Percentiles rank a stretch among this genome's conserved stretches.
phyloP scores from a whole-genome alignment of 257 asterid species.

The Solanum phureja region DNA sequence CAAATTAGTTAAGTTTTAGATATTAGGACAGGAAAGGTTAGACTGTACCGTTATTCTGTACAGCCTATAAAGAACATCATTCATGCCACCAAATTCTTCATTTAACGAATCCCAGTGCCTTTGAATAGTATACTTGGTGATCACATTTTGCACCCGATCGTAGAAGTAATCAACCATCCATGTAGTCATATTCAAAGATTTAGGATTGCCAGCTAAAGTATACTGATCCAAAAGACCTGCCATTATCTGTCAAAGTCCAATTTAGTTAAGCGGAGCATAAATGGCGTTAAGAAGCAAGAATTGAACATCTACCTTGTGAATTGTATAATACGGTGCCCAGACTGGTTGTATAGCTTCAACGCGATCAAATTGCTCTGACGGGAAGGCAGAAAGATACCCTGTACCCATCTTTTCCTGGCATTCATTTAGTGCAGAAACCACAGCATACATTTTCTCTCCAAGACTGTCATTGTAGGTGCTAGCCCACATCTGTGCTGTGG shows the following conservation, averaged over 20 bases:
- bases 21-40: neutral
- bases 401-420: slow-evolving; percentile 68
- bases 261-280: neutral
- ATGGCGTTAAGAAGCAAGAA: neutral
- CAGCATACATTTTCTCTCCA: slow-evolving; percentile 35
- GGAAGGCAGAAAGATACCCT: slow-evolving; percentile 91
- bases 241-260: slow-evolving; percentile 38
- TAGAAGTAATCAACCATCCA: slow-evolving; percentile 86
- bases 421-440: slow-evolving; percentile 43
- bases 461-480: slow-evolving; percentile 68
- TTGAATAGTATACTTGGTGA: slow-evolving; percentile 45
- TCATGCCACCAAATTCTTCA: slow-evolving; percentile 98
- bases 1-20: neutral
- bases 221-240: slow-evolving; percentile 89
- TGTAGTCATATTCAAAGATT: slow-evolving; percentile 41
- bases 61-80: slow-evolving; percentile 71
- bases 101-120: slow-evolving; percentile 69
- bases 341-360: slow-evolving; percentile 55
- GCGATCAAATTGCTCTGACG: slow-evolving; percentile 54
- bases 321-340: slow-evolving; percentile 95
- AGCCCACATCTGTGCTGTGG: slow-evolving; percentile 91
- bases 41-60: slow-evolving; percentile 51
- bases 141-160: slow-evolving; percentile 66
- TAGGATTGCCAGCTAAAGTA: slow-evolving; percentile 38
- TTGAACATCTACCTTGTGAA: slow-evolving; percentile 50